Evolutionary conservation across 345 rosid genomes (phyloP).

Genomic region (Eucalyptus grandis): DNA sequence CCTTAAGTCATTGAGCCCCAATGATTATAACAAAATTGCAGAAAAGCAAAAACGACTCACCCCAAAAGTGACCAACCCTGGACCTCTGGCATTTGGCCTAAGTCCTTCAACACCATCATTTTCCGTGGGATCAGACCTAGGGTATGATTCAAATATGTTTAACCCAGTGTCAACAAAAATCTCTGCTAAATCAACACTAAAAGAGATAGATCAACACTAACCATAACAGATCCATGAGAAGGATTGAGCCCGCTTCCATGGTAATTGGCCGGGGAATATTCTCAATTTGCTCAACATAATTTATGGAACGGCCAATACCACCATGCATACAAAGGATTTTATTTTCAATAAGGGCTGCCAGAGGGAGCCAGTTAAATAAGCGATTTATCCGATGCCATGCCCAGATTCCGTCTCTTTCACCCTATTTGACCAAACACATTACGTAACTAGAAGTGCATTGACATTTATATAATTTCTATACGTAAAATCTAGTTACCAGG

Average conservation of each 20-base stretch:
- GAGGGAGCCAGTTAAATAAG: constrained; percentile 95
- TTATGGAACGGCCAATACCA: constrained; percentile 97
- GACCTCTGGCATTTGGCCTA: constrained; percentile 98
- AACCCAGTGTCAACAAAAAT: not conserved
- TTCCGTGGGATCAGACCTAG: constrained; percentile 97
- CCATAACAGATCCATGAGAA: constrained; percentile 97
- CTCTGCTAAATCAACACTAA: not conserved
- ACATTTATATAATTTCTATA: not conserved
- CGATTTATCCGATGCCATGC: constrained; percentile 96
- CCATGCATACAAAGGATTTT: constrained; percentile 99
- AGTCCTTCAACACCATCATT: constrained; percentile 99
- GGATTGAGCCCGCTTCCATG: constrained; percentile 95
- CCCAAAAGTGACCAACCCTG: constrained; percentile 97
- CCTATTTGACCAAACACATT: constrained; percentile 39
- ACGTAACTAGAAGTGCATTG: not conserved
- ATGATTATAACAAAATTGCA: not conserved
- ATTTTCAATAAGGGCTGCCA: constrained; percentile 93
- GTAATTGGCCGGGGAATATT: constrained; percentile 91
- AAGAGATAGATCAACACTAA: constrained; percentile 11
- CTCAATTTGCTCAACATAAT: constrained; percentile 94
- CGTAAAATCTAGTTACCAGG: constrained; percentile 42
- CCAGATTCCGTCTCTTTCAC: constrained; percentile 99
- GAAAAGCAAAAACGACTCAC: constrained; percentile 27
- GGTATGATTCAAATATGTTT: not conserved
- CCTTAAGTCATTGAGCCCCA: not conserved